phyloP scores from a whole-genome alignment of 148 eudicot genomes.

The Polygonum aviculare region DNA sequence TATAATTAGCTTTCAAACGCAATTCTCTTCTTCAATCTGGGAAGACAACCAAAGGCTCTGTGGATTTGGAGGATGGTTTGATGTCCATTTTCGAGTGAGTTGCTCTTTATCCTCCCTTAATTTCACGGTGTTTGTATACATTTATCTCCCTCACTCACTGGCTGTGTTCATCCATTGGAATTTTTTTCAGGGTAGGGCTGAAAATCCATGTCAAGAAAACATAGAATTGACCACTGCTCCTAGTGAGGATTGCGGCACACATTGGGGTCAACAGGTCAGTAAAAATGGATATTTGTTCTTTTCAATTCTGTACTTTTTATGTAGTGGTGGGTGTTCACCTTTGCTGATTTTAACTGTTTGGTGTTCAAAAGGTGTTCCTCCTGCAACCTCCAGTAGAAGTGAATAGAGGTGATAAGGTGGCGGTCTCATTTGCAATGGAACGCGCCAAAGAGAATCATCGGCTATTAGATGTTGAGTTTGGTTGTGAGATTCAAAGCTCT shows the following conservation, averaged over 20 bases:
- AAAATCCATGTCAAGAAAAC: slow-evolving; percentile 55
- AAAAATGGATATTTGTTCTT: background rate
- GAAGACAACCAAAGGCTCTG: slow-evolving; percentile 49
- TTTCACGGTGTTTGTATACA: background rate
- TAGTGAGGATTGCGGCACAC: slow-evolving; percentile 51
- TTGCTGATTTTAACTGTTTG: background rate
- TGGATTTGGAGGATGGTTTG: slow-evolving; percentile 98
- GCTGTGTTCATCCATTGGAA: background rate
- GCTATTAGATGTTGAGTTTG: slow-evolving; percentile 71
- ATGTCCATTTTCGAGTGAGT: slow-evolving; percentile 98
- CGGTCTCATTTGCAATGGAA: slow-evolving; percentile 51
- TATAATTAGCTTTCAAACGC: slow-evolving; percentile 42
- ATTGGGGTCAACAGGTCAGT: slow-evolving; percentile 99
- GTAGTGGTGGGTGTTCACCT: background rate
- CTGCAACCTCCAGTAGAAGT: slow-evolving; percentile 42
- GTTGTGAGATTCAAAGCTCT: slow-evolving; percentile 37
- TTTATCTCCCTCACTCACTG: background rate
- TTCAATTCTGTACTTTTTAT: background rate
- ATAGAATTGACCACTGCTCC: slow-evolving; percentile 92
- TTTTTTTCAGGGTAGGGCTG: slow-evolving; percentile 54
- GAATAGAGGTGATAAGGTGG: slow-evolving; percentile 40
- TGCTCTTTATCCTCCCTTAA: background rate
- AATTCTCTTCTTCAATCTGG: slow-evolving; percentile 43
- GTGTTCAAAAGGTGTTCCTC: slow-evolving; percentile 52
- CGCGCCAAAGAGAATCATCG: slow-evolving; percentile 83